Percentiles rank a stretch among this genome's conserved stretches.
phyloP scores from a whole-genome alignment of 2,329 filamentous ascomycete species.

The Rhinocladiella similis region DNA sequence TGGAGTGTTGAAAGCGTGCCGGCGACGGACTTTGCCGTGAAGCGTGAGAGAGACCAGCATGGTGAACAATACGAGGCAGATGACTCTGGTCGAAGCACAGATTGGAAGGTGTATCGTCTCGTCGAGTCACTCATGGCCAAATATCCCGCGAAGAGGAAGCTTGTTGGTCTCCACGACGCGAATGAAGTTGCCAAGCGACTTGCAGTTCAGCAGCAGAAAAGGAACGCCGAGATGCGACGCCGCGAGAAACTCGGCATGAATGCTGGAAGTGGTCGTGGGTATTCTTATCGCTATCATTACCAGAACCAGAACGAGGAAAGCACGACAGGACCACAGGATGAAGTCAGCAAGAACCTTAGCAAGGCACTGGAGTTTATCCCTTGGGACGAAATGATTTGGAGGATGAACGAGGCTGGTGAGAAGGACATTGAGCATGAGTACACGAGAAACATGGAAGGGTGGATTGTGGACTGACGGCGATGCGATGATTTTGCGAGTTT shows the following conservation, averaged over 20 bases:
- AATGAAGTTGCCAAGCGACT: slow-evolving; percentile 60
- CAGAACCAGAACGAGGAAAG: background rate
- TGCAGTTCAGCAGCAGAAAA: slow-evolving; percentile 31
- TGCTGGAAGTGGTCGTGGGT: background rate
- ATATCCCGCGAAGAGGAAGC: slow-evolving; percentile 30
- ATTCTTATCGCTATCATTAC: background rate
- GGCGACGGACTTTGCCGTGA: slow-evolving; percentile 8
- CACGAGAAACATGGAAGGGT: background rate
- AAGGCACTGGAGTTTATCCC: slow-evolving; percentile 1
- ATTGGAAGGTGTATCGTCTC: slow-evolving; percentile 22
- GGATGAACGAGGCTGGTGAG: slow-evolving; percentile 13
- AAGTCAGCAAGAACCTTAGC: slow-evolving; percentile 4
- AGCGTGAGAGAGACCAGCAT: too few species aligned
- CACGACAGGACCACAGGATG: background rate
- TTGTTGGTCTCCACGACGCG: slow-evolving; percentile 60
- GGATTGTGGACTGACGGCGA: background rate
- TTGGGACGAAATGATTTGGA: slow-evolving; percentile 20
- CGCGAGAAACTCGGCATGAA: slow-evolving; percentile 15
- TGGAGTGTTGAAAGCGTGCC: slow-evolving; percentile 8
- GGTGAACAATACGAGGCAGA: slow-evolving; percentile 5
- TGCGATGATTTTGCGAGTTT: too few species aligned
- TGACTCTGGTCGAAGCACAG: slow-evolving; percentile 3
- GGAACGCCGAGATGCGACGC: slow-evolving; percentile 18
- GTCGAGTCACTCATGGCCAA: slow-evolving; percentile 16
- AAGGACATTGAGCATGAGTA: slow-evolving; percentile 13